Evolutionary conservation across 192 early-diverging fungal genomes (phyloP), one percentile per base, ranked within the genome.

Genomic region (Dissophora globulifera): DNA sequence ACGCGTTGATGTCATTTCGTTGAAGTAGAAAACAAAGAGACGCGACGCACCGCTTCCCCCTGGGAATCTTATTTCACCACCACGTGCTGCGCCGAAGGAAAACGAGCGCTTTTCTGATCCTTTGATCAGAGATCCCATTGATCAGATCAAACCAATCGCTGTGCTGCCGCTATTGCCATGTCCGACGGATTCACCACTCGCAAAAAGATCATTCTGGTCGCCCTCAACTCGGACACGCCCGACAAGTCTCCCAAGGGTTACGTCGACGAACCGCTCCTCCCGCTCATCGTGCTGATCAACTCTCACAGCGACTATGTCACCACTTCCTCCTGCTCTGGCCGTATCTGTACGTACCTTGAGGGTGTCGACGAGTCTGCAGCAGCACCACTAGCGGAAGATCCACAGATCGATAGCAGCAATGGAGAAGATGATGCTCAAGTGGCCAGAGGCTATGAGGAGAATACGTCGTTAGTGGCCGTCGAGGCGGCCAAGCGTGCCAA

Each of bases 171-270:
- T 38, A 13, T 13, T 13, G n/a, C 57, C 42, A 71, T 62, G 51
- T 62, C 58, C 19, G 69, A 71, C 50, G 78, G 78, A 53, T 80
- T 80, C 50, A 29, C 56, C 1, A 6, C 63, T 17, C 63, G 78
- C 53, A 80, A 80, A 30, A 65, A 62, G 56, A 50, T 59, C n/a
- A 80, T 84, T 45, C 62, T 84, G 20, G 41, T 78, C 22, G 72
- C 67, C 19, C 30, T 84, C 16, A 71, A 79, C 61, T 75, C 78
- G 25, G 48, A 71, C 57, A 70, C 60, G 9, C 53, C 65, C 4
- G 85, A 86, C 69, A 86, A 83, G 53, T 83, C 82, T 4, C 83
- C 85, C 25, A 86, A 86, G 61, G 85, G 83, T 7, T 79, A 72
- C 47, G 76, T 86, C 30, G 85, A 86, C 58, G 83, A 65, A 32